Base-by-base conservation (phyloP, 1,284 basidiomycete species). In the Coriolopsis trogii region DNA sequence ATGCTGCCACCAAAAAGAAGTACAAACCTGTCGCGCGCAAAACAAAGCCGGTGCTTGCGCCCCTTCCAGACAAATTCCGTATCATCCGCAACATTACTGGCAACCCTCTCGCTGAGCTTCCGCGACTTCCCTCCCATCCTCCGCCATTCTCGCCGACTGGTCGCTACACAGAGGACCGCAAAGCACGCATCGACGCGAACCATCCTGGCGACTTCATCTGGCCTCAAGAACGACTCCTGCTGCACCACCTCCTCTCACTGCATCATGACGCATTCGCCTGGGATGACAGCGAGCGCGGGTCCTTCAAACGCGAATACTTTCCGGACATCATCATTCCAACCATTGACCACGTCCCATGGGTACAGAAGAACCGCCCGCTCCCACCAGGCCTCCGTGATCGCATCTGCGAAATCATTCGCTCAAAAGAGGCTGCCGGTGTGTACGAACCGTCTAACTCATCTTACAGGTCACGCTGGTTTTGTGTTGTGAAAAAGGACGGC, bases 381-480 rank as follows among this genome's bases (percentile, higher is more conserved):
- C 73, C 70, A 0, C 72, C 70, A 0, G 71, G 70, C 0, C 63
- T 74, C 30, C 65, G 64, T 36, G 58, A 70, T 24, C 51, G 71
- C 43, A 64, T 75, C 20, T 66, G 66, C 42, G 48, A 53, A 12
- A 51, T 72, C 13, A 64, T 75, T 16, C 51, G 63, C 15, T 53
- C 56, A 7, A 74, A 75, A 43, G 63, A 73, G 4, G 58, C 43
- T 0, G 55, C 37, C 26, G 70, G 73, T 2, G 68, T 72, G 0
- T 74, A 73, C 49, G 66, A 76, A 42, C 67, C 62, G 0, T 71
- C 68, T 1, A 69, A 70, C 37, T 72, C 71, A 0, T 69, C 71
- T 0, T 76, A 76, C 49, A 53, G 68, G 0, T 74, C 70, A 0
- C 50, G 65, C 8, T 75, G 73, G 73, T 77, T 76, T 44, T 69